Base-by-base conservation (phyloP, 192 early-diverging fungal species). In the Diversispora epigaea region DNA sequence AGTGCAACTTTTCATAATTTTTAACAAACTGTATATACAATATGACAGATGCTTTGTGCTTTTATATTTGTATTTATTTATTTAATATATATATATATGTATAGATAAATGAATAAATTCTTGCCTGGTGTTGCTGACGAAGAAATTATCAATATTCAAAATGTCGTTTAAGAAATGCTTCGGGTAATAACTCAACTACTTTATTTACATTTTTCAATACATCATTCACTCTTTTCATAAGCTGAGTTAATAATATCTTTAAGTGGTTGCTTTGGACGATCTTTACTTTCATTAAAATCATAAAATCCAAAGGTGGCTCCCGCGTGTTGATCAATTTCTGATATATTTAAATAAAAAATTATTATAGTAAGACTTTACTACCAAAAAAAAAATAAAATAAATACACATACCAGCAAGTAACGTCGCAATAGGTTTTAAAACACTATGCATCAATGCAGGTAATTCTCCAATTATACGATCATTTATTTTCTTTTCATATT, bases 401-500 rank as follows among this genome's bases (percentile, higher is more conserved):
- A 32, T 17, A 71, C 5, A 71, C 69, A 55, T 43, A 71, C 69
- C 6, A 43, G 69, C 69, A 57, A 71, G 69, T 19, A 21, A 57
- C 10, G 41, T 71, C 12, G 69, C 69, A 21, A 71, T 71, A 41
- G 69, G 69, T 44, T 44, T 71, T 44, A 71, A 44, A 56, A 71
- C 55, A 57, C 69, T 54, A 71, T 57, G 69, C 69, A 71, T 71
- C 41, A 71, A 44, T 71, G 69, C 69, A 3, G 69, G 69, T 54
- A 71, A 41, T 39, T 54, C 69, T 54, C 69, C 69, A 3, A 71
- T 71, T 41, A 71, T 40, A 1, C n/a, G n/a, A 71, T 43, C 39
- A 1, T n/a, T 39, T 44, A 56, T 71, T 71, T 71, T 39, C 57
- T 44, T 21, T 71, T n/a, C n/a, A n/a, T n/a, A n/a, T n/a, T n/a